phyloP scores from a whole-genome alignment of 2,329 filamentous ascomycete species.

The Aureobasidium sp. region DNA sequence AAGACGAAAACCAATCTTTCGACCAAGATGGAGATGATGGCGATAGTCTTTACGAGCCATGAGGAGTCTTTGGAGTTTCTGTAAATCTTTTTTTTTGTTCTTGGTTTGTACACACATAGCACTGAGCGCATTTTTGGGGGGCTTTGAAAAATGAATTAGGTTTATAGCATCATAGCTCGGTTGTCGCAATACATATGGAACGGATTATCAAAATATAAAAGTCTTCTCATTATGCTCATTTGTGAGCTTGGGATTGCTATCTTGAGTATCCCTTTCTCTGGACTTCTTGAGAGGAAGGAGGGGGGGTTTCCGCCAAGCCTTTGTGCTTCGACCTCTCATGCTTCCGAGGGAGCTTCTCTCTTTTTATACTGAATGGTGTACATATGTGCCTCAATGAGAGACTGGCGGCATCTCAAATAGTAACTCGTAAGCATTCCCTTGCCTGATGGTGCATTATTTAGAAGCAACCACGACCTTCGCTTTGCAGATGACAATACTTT shows the following conservation, averaged over 20 bases:
- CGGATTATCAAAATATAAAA: no score
- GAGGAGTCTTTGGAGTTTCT: slow-evolving; percentile 1
- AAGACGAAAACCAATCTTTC: neutral
- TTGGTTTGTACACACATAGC: neutral
- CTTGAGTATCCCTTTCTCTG: neutral
- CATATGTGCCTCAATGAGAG: no score
- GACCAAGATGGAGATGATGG: neutral
- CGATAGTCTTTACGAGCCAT: slow-evolving; percentile 8
- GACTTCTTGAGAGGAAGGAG: neutral
- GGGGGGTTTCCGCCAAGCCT: neutral
- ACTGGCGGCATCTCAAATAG: no score
- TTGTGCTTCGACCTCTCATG: neutral
- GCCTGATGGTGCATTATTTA: no score
- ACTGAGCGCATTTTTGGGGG: neutral
- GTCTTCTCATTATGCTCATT: neutral
- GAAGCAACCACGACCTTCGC: neutral
- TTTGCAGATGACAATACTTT: neutral
- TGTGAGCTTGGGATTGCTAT: neutral
- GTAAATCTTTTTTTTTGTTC: neutral
- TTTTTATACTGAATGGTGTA: no score
- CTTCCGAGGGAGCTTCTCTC: neutral
- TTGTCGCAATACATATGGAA: neutral
- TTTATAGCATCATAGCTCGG: neutral
- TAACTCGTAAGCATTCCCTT: no score
- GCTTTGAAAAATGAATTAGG: neutral